Evolutionary conservation across 768 basidiomycete species (phyloP), one percentile per base, ranked within the genome.

Genomic region (Leccinum imitatum): DNA sequence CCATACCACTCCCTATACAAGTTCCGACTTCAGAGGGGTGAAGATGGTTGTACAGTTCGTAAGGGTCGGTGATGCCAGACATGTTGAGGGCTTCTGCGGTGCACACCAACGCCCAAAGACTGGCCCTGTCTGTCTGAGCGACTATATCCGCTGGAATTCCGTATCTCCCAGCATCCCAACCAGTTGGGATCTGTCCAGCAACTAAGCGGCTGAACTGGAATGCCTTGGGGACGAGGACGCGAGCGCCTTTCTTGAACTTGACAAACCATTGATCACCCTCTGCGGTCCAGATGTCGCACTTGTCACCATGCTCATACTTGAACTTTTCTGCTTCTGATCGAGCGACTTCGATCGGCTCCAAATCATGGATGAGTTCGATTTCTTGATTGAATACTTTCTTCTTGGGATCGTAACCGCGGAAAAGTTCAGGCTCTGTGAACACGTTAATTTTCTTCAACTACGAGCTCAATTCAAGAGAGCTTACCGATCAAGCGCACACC

Each of bases 361-460:
- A 83, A 70, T 99, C 96, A 71, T 98, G 97, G 64, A 89, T 87
- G 55, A 99, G 88, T 75, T 98, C 93, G 65, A 99, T 80, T 74
- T 98, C 97, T 73, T 98, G 97, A 73, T 95, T 87, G 84, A 98
- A 98, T 61, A 91, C 81, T 79, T 99, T 99, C 80, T 92, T 94
- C 77, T 91, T 93, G 25, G 97, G 97, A 71, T 99, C 91, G 72
- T 98, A 99, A 35, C 97, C 97, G 58, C 89, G 90, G 91, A 97
- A 96, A 37, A 97, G 83, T 67, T 99, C 96, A 30, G 97, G 97
- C 76, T 98, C 96, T 97, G 73, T 46, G 47, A 48, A 59, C 11
- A 23, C 3, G 54, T 50, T 52, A 67, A 68, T 56, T 15, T 71
- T 53, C 25, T 52, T 37, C 50, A 50, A 61, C 13, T 10, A 25